Percentiles rank a stretch among this genome's conserved stretches.
phyloP scores from a whole-genome alignment of 148 eudicot genomes.

The Dysphania ambrosioides region DNA sequence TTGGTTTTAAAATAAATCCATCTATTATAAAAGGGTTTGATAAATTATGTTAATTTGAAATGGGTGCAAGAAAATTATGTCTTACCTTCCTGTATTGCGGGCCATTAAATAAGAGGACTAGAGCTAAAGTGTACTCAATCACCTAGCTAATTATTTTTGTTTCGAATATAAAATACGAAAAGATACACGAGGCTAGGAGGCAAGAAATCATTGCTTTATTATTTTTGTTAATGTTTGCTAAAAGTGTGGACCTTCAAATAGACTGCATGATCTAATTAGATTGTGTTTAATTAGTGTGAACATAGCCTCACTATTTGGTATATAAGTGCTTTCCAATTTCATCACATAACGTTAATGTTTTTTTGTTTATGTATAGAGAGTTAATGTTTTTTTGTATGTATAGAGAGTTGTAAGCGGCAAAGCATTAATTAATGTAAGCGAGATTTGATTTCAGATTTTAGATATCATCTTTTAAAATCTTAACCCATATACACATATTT shows the following conservation, averaged over 20 bases:
- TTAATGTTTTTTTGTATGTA: too few species aligned
- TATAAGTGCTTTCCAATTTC: neutral
- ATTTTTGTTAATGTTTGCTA: neutral
- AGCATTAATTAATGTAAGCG: too few species aligned
- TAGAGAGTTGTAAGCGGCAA: too few species aligned
- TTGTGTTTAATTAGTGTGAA: neutral
- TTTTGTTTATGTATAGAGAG: too few species aligned
- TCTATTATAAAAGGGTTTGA: neutral
- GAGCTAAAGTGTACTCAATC: conserved; percentile 23
- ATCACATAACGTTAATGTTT: neutral
- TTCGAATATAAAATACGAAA: neutral
- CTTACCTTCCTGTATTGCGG: conserved; percentile 15
- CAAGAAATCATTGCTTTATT: neutral
- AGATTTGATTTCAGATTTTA: too few species aligned
- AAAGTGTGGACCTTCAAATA: conserved; percentile 15
- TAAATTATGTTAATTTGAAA: neutral
- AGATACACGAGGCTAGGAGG: neutral
- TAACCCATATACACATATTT: too few species aligned
- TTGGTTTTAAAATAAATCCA: conserved; percentile 18
- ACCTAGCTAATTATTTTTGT: conserved; percentile 6
- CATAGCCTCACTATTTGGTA: neutral
- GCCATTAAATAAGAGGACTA: conserved; percentile 17
- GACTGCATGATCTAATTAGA: conserved; percentile 2
- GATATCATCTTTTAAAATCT: too few species aligned
- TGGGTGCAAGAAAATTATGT: conserved; percentile 15